Conservation (phyloP, 2,329 filamentous ascomycete species). For the Fusarium sp. region DNA sequence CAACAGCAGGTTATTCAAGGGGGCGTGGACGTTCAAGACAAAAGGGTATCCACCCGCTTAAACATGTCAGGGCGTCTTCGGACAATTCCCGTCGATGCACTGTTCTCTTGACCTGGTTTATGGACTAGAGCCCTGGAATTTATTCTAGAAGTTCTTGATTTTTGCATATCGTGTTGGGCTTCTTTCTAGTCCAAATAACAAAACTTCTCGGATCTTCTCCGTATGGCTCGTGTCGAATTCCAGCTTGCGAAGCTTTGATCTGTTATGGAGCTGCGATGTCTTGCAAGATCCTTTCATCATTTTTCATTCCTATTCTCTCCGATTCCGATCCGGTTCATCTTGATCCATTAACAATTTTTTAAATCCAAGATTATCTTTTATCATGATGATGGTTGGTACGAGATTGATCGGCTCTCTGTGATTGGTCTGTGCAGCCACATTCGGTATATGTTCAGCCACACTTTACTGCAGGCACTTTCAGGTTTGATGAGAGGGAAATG, state of each 20-base stretch:
- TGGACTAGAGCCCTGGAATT: background rate
- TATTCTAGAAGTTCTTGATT: conserved; percentile 12
- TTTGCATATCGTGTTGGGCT: background rate
- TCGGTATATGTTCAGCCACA: conserved; percentile 38
- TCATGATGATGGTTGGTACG: background rate
- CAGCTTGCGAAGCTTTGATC: conserved; percentile 4
- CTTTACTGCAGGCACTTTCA: conserved; percentile 14
- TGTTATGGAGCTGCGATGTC: background rate
- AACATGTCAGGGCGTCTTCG: conserved; percentile 33
- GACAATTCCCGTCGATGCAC: conserved; percentile 43
- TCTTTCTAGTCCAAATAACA: conserved; percentile 11
- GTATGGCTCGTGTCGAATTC: conserved; percentile 21
- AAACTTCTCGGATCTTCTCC: conserved; percentile 31
- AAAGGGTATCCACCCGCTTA: conserved; percentile 27
- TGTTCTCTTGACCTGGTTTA: background rate
- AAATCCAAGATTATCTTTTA: conserved; percentile 5
- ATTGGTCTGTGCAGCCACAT: conserved; percentile 43
- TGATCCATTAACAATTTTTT: background rate
- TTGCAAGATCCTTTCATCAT: background rate
- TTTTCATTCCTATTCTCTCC: conserved; percentile 10
- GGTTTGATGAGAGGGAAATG: background rate
- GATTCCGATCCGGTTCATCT: background rate
- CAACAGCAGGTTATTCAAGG: background rate
- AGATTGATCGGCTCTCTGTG: conserved; percentile 15
- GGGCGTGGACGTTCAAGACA: conserved; percentile 15